phyloP scores from a whole-genome alignment of 495 filamentous ascomycete genomes.

The Aspergillus panamensis region DNA sequence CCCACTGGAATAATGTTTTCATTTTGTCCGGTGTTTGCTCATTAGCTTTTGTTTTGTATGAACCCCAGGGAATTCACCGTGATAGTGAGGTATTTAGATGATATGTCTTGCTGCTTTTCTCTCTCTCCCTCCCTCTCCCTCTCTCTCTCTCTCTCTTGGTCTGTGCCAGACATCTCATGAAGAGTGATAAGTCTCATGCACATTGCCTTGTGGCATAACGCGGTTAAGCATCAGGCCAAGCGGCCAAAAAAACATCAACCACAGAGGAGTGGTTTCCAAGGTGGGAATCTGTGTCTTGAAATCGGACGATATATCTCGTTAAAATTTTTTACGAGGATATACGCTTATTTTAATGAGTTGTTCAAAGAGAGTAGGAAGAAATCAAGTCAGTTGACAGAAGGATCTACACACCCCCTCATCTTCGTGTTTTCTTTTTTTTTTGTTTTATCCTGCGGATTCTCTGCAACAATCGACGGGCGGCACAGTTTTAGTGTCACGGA shows the following conservation, averaged over 20 bases:
- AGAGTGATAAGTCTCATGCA: constrained; percentile 17
- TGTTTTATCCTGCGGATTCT: not conserved
- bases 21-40: constrained; percentile 2
- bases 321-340: not conserved
- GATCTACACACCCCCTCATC: not conserved
- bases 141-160: not conserved
- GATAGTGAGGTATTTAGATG: constrained; percentile 13
- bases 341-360: not conserved
- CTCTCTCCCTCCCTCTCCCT: not conserved
- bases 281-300: not conserved
- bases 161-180: constrained; percentile 13
- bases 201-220: constrained; percentile 18
- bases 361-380: not conserved
- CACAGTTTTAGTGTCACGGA: not conserved
- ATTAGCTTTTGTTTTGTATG: constrained; percentile 15
- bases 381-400: not conserved
- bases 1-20: not conserved
- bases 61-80: constrained; percentile 8
- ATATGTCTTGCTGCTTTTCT: constrained; percentile 5
- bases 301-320: not conserved
- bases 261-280: not conserved
- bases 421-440: too few relatives aligned
- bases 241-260: not conserved
- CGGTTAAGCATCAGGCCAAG: constrained; percentile 8
- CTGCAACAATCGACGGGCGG: not conserved